Evolutionary conservation across 2,329 filamentous ascomycete species (phyloP).

Genomic region (Penicillium paneum): DNA sequence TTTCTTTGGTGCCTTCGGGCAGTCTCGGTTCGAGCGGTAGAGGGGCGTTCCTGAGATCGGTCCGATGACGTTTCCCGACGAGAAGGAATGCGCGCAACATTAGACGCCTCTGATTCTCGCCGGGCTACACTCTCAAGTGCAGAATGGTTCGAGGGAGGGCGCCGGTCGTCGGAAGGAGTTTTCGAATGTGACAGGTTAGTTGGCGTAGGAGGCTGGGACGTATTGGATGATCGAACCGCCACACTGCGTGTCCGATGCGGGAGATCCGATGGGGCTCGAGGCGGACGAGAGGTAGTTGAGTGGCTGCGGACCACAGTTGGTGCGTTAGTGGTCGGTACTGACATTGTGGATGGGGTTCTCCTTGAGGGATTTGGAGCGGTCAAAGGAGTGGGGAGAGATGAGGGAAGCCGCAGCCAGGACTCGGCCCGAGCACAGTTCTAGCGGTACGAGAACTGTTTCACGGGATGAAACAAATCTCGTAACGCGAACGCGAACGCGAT

Average conservation of each 20-base stretch:
- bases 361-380: constrained; percentile 10
- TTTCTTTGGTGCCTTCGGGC: constrained; percentile 43
- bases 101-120: constrained; percentile 70
- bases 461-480: neutral
- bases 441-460: constrained; percentile 6
- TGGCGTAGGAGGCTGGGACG: constrained; percentile 35
- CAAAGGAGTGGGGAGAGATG: constrained; percentile 14
- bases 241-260: constrained; percentile 49
- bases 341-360: constrained; percentile 36
- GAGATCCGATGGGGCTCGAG: constrained; percentile 42
- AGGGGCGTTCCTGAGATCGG: constrained; percentile 45
- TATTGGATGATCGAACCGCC: constrained; percentile 40
- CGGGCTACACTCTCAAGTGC: constrained; percentile 56
- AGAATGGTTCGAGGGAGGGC: constrained; percentile 46
- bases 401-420: constrained; percentile 12
- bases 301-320: constrained; percentile 50
- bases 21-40: constrained; percentile 53
- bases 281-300: constrained; percentile 48
- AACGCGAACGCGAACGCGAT: constrained; percentile 9
- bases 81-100: constrained; percentile 57
- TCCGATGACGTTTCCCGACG: constrained; percentile 66
- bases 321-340: constrained; percentile 46
- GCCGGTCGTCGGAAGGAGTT: constrained; percentile 45
- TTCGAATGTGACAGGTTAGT: constrained; percentile 35
- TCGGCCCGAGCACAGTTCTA: constrained; percentile 5